Evolutionary conservation across 2,329 filamentous ascomycete genomes (phyloP), one percentile per base, ranked within the genome.

Genomic region (Neofusicoccum ribis): DNA sequence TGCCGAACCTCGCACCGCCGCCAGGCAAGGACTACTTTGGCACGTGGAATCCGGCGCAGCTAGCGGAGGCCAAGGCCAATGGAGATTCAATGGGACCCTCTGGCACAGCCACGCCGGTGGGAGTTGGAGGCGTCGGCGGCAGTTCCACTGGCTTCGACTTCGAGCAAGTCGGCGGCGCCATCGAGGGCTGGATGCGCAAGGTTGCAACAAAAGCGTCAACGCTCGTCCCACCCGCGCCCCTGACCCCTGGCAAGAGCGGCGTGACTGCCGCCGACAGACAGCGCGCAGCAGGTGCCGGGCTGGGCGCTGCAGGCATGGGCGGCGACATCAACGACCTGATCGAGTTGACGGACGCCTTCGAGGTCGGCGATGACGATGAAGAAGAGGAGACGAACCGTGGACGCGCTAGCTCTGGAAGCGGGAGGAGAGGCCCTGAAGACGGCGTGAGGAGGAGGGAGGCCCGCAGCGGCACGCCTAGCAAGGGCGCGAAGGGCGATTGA

Each of bases 151-250:
- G 76, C 17, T 67, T 83, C 23, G 80, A 82, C 7, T 81, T 98
- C 2, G 93, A 97, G 72, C 91, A 93, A 68, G 89, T 96, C 9
- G 93, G 93, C 1, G 90, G 92, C 5, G 90, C 91, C 2, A 89
- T 98, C 36, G 95, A 98, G 78, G 90, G 89, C 1, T 99, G 95
- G 93, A 83, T 98, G 66, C 85, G 93, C 67, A 92, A 92, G 68
- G 88, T 96, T 43, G 92, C 92, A 66, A 82, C 85, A 5, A 89
- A 89, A 72, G 83, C 85, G 4, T 73, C 74, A 17, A 61, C 54
- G 36, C 52, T 65, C 37, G 56, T 65, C 3, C 63, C 63, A 11
- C 63, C 63, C 5, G 63, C 63, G 4, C 46, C 41, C 37, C 43
- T 54, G n/a, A 58, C 63, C 17, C 51, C 52, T 12, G 36, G 52